Conservation (phyloP, 768 basidiomycete genomes). For the Serendipita sp. region DNA sequence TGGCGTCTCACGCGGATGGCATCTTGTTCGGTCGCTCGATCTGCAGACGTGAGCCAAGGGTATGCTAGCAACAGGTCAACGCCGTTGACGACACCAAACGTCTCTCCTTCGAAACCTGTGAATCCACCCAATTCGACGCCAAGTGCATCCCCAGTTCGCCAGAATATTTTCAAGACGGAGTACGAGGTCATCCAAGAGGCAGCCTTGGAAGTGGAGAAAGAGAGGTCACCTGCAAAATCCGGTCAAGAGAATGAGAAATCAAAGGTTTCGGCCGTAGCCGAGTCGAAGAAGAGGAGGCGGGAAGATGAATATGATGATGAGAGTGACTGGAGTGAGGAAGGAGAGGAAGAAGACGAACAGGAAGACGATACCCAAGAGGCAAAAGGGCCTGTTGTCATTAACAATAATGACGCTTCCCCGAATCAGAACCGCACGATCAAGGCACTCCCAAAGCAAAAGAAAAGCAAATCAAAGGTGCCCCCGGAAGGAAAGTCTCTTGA, state of each 20-base stretch:
- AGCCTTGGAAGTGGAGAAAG: not conserved
- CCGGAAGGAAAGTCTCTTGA: too few species aligned
- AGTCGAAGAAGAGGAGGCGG: not conserved
- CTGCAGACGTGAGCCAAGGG: not conserved
- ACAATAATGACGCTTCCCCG: not conserved
- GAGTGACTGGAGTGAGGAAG: not conserved
- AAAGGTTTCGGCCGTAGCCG: not conserved
- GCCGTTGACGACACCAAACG: not conserved
- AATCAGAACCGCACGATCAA: not conserved
- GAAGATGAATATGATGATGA: not conserved
- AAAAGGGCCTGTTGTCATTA: not conserved
- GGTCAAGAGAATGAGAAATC: not conserved
- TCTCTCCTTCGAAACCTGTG: not conserved
- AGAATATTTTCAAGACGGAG: not conserved
- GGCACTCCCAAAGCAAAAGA: not conserved
- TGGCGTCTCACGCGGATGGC: too few species aligned
- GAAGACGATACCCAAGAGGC: not conserved
- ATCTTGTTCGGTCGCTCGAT: not conserved
- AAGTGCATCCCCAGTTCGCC: not conserved
- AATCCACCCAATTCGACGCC: not conserved
- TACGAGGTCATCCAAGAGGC: not conserved
- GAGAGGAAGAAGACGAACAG: not conserved
- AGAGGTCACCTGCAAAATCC: not conserved
- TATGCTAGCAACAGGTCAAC: conserved; percentile 1
- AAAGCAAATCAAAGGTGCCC: not conserved